Base-by-base conservation (phyloP, 768 basidiomycete species). In the Cantharellus cinnabarinus region DNA sequence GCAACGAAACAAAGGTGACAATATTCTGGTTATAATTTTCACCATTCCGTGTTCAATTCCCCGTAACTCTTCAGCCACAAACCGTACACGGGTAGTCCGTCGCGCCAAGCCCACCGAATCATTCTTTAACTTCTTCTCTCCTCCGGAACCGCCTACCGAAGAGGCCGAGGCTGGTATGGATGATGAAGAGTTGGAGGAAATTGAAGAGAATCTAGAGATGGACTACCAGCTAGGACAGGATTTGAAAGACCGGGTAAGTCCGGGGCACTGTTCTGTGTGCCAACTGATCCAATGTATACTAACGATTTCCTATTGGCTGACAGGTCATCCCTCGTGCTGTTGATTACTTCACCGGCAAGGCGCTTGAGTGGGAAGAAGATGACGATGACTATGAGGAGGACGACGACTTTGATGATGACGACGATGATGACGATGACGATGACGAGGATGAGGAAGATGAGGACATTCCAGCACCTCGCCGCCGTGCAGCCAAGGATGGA, bases 221-320 rank as follows among this genome's bases (percentile, higher is more conserved):
- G 94, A 99, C 71, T 97, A 97, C 69, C 93, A 97, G 74, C 84
- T 99, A 65, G 93, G 94, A 50, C 94, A 97, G 74, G 93, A 98
- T 72, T 74, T 98, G 65, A 97, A 97, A 73, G 94, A 97, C 70
- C 88, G 91, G 77, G 88, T 86, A 57, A 3, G 20, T 29, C 20
- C 20, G 20, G 20, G 20, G 20, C 41, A 37, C 14, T 2, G 37
- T n/a, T 20, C 29, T 54, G 38, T 34, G 15, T 41, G 20, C 20
- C 56, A 3, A 1, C 51, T 20, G 20, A 29, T 29, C 20, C 20
- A 29, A 29, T 29, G 20, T 29, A 29, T 20, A 14, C 35, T 20
- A 10, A 29, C 59, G 48, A 60, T 35, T 41, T 50, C 39, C 42
- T 4, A 3, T 42, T 56, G 35, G n/a, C 34, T 56, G 56, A 3